Conservation (phyloP, 768 basidiomycete species). For the Coprinopsis sp. region DNA sequence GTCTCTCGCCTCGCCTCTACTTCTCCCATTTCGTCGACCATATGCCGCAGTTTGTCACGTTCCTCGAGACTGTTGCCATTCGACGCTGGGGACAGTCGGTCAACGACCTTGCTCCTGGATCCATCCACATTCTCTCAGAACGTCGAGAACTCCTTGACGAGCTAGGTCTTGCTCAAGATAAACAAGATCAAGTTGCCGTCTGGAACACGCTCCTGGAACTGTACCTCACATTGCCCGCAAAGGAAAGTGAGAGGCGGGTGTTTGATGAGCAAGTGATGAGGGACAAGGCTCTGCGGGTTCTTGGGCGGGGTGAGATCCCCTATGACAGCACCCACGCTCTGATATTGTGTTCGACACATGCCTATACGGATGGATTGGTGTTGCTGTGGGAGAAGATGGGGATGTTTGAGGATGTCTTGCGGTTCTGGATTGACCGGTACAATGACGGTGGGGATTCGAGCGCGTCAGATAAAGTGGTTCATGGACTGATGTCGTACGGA, state of each 20-base stretch:
- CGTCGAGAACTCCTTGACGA: slow-evolving; percentile 26
- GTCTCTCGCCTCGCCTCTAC: slow-evolving; percentile 79
- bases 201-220: slow-evolving; percentile 97
- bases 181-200: slow-evolving; percentile 72
- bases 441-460: slow-evolving; percentile 29
- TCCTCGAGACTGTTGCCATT: slow-evolving; percentile 82
- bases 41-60: slow-evolving; percentile 73
- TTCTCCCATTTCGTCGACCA: slow-evolving; percentile 96
- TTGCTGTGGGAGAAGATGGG: slow-evolving; percentile 90
- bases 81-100: slow-evolving; percentile 78
- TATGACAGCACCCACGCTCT: slow-evolving; percentile 91
- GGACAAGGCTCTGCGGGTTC: slow-evolving; percentile 69
- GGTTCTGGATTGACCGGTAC: slow-evolving; percentile 87
- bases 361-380: slow-evolving; percentile 81
- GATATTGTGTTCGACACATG: slow-evolving; percentile 85
- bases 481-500: slow-evolving; percentile 73
- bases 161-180: slow-evolving; percentile 35
- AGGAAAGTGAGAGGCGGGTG: slow-evolving; percentile 14
- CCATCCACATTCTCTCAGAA: slow-evolving; percentile 18
- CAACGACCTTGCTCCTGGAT: slow-evolving; percentile 29
- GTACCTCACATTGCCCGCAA: slow-evolving; percentile 61
- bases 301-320: slow-evolving; percentile 56
- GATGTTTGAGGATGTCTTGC: slow-evolving; percentile 93
- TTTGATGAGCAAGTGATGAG: slow-evolving; percentile 35
- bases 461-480: slow-evolving; percentile 59